phyloP scores from a whole-genome alignment of 2,329 filamentous ascomycete genomes.

The Botrytis fabae region DNA sequence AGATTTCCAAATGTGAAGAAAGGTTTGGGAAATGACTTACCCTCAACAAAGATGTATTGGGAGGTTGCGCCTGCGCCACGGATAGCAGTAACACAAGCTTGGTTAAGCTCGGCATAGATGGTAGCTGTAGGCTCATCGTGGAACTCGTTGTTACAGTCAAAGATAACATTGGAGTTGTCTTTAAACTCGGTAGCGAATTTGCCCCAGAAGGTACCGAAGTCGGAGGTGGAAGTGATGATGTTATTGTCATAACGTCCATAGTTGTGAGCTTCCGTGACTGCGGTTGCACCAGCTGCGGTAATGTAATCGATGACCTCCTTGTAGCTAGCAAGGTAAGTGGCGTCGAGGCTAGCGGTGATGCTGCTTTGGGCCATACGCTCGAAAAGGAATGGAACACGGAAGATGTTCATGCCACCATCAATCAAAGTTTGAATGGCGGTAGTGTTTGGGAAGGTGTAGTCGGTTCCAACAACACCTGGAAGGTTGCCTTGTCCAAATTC shows the following conservation, averaged over 20 bases:
- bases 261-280: constrained; percentile 52
- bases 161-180: constrained; percentile 42
- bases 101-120: constrained; percentile 41
- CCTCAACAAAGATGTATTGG: constrained; percentile 62
- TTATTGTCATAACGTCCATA: constrained; percentile 50
- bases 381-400: constrained; percentile 48
- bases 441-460: constrained; percentile 61
- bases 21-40: constrained; percentile 31
- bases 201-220: constrained; percentile 47
- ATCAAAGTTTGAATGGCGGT: constrained; percentile 20
- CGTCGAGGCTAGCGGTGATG: constrained; percentile 49
- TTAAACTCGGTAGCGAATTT: constrained; percentile 44
- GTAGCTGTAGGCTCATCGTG: constrained; percentile 37
- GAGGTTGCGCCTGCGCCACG: constrained; percentile 46
- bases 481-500: constrained; percentile 60
- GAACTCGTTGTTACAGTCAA: constrained; percentile 51
- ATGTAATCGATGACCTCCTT: constrained; percentile 48
- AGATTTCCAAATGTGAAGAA: not conserved
- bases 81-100: constrained; percentile 48
- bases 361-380: constrained; percentile 54
- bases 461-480: constrained; percentile 56
- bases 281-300: constrained; percentile 49
- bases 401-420: constrained; percentile 24
- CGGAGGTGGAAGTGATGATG: constrained; percentile 42
- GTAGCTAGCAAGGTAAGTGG: constrained; percentile 47